These are phyloP conservation scores for Cutaneotrichosporon dermatis DNA, from an alignment of 1,284 basidiomycete genomes.

Conservation along the genomic window DNA sequence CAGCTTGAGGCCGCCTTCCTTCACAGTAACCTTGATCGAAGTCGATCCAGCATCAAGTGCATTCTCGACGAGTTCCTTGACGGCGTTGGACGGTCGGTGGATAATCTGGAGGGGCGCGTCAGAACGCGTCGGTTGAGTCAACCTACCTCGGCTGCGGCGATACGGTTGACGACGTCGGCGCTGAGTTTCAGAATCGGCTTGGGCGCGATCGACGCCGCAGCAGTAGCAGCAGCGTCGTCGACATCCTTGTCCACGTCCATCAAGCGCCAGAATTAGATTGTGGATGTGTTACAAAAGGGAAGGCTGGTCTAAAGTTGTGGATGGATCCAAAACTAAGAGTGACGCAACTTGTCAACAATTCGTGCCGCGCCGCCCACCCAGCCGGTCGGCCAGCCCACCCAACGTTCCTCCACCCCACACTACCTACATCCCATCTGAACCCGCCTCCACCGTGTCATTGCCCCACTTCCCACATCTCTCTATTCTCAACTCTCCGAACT, in stretches of 20 bases:
- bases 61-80: constrained; percentile 96
- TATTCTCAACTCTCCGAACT: neutral
- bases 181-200: constrained; percentile 50
- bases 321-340: neutral
- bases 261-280: neutral
- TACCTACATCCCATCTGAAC: neutral
- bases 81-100: constrained; percentile 87
- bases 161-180: constrained; percentile 57
- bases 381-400: no score
- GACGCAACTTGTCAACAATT: neutral
- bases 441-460: constrained; percentile 4
- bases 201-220: neutral
- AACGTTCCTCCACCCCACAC: no score
- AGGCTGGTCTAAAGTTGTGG: neutral
- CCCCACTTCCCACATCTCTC: constrained; percentile 5
- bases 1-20: constrained; percentile 92
- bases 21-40: constrained; percentile 78
- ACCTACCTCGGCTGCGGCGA: constrained; percentile 59
- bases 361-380: no score
- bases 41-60: constrained; percentile 88
- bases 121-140: neutral
- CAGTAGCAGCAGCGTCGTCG: neutral
- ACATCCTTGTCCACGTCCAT: constrained; percentile 1
- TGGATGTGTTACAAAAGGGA: no score
- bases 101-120: constrained; percentile 65